Conservation (phyloP, 805 yeast species). For the Lachancea mirantina region DNA sequence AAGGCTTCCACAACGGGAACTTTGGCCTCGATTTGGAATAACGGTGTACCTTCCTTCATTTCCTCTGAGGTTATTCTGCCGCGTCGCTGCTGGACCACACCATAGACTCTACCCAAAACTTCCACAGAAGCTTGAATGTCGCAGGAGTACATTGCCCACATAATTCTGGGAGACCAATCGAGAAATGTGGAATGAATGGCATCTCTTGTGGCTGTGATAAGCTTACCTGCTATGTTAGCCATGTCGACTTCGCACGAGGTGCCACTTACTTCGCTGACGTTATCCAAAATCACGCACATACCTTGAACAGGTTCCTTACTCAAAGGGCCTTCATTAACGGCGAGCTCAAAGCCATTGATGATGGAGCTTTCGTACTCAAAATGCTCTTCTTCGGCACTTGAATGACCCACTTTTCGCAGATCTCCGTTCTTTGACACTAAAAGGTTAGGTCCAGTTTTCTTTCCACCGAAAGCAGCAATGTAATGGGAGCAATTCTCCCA, state of each 20-base stretch:
- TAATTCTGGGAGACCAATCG: conserved; percentile 81
- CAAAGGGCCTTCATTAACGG: conserved; percentile 79
- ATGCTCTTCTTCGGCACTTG: conserved; percentile 6
- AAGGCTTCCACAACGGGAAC: conserved; percentile 94
- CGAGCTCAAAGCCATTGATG: conserved; percentile 77
- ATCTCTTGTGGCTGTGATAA: conserved; percentile 67
- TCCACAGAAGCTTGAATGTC: conserved; percentile 94
- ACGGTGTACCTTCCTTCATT: conserved; percentile 97
- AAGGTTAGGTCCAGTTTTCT: conserved; percentile 66
- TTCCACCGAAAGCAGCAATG: conserved; percentile 70
- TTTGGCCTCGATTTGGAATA: conserved; percentile 76
- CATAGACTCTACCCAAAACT: conserved; percentile 90
- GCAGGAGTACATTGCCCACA: conserved; percentile 89
- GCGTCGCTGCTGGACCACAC: conserved; percentile 81
- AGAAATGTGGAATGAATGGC: conserved; percentile 62
- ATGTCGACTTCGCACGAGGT: conserved; percentile 28
- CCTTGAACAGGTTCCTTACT: conserved; percentile 87
- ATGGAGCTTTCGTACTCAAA: conserved; percentile 54
- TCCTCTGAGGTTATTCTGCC: conserved; percentile 87
- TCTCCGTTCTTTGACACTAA: conserved; percentile 38
- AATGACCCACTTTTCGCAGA: conserved; percentile 31
- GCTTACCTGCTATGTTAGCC: conserved; percentile 57
- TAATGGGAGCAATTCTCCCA: conserved; percentile 32
- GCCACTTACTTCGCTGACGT: conserved; percentile 29
- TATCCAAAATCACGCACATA: conserved; percentile 48